Percentiles rank a stretch among this genome's conserved stretches.
Evolutionary conservation across 345 rosid species (phyloP).

Genomic region (Eucalyptus curtisii): DNA sequence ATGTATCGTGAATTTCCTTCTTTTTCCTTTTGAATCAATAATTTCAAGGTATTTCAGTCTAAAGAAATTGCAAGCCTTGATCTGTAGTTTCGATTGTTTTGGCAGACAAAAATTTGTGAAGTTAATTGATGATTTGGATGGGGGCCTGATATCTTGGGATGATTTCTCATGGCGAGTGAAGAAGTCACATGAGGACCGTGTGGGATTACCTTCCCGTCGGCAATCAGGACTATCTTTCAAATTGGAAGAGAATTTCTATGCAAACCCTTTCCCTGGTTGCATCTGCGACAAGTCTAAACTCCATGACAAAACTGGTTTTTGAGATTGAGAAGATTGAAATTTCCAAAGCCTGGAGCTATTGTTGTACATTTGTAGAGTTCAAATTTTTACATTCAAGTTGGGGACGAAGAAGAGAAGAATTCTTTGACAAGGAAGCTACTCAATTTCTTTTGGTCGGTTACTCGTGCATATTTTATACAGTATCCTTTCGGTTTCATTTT

Average conservation of each 20-base stretch:
- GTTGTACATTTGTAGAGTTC: not conserved
- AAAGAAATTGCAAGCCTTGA: not conserved
- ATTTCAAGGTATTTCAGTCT: not conserved
- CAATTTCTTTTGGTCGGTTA: not conserved
- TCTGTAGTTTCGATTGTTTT: not conserved
- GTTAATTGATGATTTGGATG: constrained; percentile 44
- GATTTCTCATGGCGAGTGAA: constrained; percentile 25
- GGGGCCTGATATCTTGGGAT: constrained; percentile 32
- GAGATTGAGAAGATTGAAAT: not conserved
- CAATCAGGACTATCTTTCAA: constrained; percentile 16
- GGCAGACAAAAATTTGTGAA: constrained; percentile 44
- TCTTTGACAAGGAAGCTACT: not conserved
- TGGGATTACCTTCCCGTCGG: constrained; percentile 42
- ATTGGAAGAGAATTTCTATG: constrained; percentile 53
- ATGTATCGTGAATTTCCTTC: not conserved
- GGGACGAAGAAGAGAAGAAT: not conserved
- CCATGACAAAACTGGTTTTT: not conserved
- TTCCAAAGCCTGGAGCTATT: not conserved
- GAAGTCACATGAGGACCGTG: constrained; percentile 31
- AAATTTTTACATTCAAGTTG: not conserved
- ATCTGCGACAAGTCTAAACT: constrained; percentile 24
- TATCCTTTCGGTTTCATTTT: not conserved
- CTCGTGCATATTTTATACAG: not conserved
- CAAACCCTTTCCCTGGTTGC: constrained; percentile 70
- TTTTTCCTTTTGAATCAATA: not conserved